Evolutionary conservation across 2,329 filamentous ascomycete genomes (phyloP).

Genomic region (Fusarium sp.): DNA sequence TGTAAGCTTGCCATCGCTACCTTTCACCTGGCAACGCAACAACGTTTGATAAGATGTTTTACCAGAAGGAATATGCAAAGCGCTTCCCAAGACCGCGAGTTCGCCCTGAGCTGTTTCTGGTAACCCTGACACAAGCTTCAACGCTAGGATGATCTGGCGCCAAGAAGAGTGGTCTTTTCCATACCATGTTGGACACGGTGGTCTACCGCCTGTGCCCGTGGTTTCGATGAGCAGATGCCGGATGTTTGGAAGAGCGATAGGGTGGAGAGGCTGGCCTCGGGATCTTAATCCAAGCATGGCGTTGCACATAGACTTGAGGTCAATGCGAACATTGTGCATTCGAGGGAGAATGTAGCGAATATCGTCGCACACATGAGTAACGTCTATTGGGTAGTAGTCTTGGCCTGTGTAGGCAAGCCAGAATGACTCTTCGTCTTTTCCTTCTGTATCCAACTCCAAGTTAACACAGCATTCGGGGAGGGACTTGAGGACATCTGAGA

Average conservation of each 20-base stretch:
- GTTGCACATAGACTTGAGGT: neutral
- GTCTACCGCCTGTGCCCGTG: fast-evolving
- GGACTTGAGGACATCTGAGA: neutral
- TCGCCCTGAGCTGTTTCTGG: neutral
- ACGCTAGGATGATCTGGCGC: neutral
- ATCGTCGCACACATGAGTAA: neutral
- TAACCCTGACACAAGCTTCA: neutral
- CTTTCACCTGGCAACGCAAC: neutral
- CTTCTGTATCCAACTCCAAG: neutral
- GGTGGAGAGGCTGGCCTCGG: neutral
- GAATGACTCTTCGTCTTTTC: neutral
- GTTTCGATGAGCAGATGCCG: neutral
- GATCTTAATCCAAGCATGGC: neutral
- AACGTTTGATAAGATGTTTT: neutral
- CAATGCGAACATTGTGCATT: slow-evolving; percentile 1
- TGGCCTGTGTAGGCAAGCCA: neutral
- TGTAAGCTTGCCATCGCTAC: neutral
- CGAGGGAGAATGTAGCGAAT: neutral
- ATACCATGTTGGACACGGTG: neutral
- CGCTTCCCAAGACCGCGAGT: neutral
- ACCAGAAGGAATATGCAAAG: too few relatives aligned
- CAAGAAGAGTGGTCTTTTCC: neutral
- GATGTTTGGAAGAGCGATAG: neutral
- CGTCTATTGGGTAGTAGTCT: too few relatives aligned
- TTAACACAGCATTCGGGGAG: neutral